Percentiles rank a stretch among this genome's conserved stretches.
phyloP scores from a whole-genome alignment of 1,284 basidiomycete species.

The Sutorius eximius region DNA sequence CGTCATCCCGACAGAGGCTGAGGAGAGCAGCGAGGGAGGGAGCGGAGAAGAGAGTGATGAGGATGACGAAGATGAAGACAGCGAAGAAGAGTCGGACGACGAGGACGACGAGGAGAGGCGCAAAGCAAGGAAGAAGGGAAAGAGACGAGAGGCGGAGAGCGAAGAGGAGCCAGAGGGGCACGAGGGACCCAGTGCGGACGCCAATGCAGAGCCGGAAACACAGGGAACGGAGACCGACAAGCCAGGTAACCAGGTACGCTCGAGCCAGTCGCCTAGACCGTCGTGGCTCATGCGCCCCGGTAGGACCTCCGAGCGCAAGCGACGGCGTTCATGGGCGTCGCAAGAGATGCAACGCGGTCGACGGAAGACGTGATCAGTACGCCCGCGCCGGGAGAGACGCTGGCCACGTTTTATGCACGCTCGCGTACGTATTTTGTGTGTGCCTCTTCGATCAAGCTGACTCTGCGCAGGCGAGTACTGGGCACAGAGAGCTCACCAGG shows the following conservation, averaged over 20 bases:
- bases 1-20: slow-evolving; percentile 61
- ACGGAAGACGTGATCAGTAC: slow-evolving; percentile 79
- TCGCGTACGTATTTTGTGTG: slow-evolving; percentile 50
- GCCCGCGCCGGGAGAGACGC: slow-evolving; percentile 85
- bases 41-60: slow-evolving; percentile 50
- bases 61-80: slow-evolving; percentile 41
- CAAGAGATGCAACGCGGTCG: slow-evolving; percentile 63
- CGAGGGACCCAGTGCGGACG: neutral
- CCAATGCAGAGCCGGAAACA: neutral
- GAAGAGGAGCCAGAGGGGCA: slow-evolving; percentile 19
- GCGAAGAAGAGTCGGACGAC: slow-evolving; percentile 8
- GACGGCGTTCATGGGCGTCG: slow-evolving; percentile 70
- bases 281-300: neutral
- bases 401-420: slow-evolving; percentile 84
- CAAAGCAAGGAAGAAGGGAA: slow-evolving; percentile 8
- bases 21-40: slow-evolving; percentile 58
- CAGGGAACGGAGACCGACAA: neutral
- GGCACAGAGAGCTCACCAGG: slow-evolving; percentile 68
- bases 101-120: slow-evolving; percentile 19
- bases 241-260: slow-evolving; percentile 7
- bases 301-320: slow-evolving; percentile 58
- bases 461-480: slow-evolving; percentile 69
- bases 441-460: neutral
- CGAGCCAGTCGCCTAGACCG: rapidly evolving
- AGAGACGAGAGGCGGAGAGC: slow-evolving; percentile 6